A percentile compares a stretch with the other conserved stretches of the same genome.
phyloP scores from a whole-genome alignment of 352 stramenopile genomes.

The Phytophthora cactorum region DNA sequence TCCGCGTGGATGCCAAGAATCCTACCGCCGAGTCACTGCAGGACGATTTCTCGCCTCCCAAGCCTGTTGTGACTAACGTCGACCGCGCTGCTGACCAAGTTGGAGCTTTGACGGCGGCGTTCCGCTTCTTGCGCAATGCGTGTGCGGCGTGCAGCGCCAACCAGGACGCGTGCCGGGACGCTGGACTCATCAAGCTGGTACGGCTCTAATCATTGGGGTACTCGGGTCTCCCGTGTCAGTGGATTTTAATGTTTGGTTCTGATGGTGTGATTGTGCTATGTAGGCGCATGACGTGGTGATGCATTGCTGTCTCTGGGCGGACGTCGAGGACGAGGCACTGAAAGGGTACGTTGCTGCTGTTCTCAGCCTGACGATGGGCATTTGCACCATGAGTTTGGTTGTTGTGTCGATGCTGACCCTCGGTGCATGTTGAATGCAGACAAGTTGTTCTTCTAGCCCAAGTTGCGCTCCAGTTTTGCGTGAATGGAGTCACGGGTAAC shows the following conservation, averaged over 20 bases:
- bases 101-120: constrained; percentile 44
- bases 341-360: constrained; percentile 36
- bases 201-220: not conserved
- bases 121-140: constrained; percentile 79
- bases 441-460: constrained; percentile 59
- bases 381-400: not conserved
- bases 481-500: constrained; percentile 66
- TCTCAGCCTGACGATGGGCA: not conserved
- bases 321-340: constrained; percentile 64
- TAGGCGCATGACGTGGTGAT: constrained; percentile 53
- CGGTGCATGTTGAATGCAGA: constrained; percentile 38
- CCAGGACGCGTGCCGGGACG: constrained; percentile 51
- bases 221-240: not conserved
- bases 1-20: constrained; percentile 48
- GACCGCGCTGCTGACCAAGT: constrained; percentile 11
- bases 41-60: constrained; percentile 39
- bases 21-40: constrained; percentile 33
- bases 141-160: constrained; percentile 57
- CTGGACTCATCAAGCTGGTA: constrained; percentile 28
- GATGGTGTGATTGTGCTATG: constrained; percentile 9
- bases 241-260: not conserved
- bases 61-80: constrained; percentile 36
- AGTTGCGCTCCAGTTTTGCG: constrained; percentile 77
- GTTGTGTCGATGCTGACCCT: constrained; percentile 12
- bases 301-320: constrained; percentile 56